phyloP scores from a whole-genome alignment of 805 yeast genomes.

The Metschnikowia shivogae region DNA sequence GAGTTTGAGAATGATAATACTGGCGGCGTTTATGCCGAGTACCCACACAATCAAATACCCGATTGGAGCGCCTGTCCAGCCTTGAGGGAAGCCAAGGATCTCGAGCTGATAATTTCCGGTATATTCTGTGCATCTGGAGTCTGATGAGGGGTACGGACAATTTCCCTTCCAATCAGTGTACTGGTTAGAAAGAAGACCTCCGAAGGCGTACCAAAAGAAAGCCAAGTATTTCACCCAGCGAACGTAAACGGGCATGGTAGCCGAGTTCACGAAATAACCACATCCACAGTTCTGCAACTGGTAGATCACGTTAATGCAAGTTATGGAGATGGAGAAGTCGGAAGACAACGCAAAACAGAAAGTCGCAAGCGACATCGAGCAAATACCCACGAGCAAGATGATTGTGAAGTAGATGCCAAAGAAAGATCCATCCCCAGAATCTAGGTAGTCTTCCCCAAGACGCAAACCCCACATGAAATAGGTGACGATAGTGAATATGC shows the following conservation, averaged over 20 bases:
- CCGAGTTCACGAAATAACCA: slow-evolving; percentile 75
- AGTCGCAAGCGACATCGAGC: slow-evolving; percentile 54
- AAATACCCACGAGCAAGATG: slow-evolving; percentile 51
- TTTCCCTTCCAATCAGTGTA: slow-evolving; percentile 59
- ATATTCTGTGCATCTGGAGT: slow-evolving; percentile 35
- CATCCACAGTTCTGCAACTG: slow-evolving; percentile 74
- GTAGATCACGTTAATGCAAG: slow-evolving; percentile 59
- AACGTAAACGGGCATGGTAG: slow-evolving; percentile 77
- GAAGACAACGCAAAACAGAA: slow-evolving; percentile 51
- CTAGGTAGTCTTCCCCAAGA: slow-evolving; percentile 13
- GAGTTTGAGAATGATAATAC: slow-evolving; percentile 45
- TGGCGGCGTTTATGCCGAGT: slow-evolving; percentile 47
- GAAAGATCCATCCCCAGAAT: slow-evolving; percentile 14
- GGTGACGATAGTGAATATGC: slow-evolving; percentile 56
- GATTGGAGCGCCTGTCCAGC: slow-evolving; percentile 67
- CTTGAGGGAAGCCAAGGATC: slow-evolving; percentile 54
- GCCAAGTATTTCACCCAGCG: slow-evolving; percentile 79
- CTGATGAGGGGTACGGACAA: slow-evolving; percentile 45
- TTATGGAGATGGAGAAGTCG: slow-evolving; percentile 58
- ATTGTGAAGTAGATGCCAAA: slow-evolving; percentile 64
- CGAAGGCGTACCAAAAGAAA: slow-evolving; percentile 75
- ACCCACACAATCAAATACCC: slow-evolving; percentile 56
- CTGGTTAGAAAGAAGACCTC: slow-evolving; percentile 61
- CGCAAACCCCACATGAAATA: slow-evolving; percentile 78
- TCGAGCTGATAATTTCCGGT: slow-evolving; percentile 52